A percentile compares a stretch with the other conserved stretches of the same genome.
These are phyloP conservation scores for Fusarium brevicatenulatum DNA, from an alignment of 2,329 filamentous ascomycete species.

Conservation along the genomic window DNA sequence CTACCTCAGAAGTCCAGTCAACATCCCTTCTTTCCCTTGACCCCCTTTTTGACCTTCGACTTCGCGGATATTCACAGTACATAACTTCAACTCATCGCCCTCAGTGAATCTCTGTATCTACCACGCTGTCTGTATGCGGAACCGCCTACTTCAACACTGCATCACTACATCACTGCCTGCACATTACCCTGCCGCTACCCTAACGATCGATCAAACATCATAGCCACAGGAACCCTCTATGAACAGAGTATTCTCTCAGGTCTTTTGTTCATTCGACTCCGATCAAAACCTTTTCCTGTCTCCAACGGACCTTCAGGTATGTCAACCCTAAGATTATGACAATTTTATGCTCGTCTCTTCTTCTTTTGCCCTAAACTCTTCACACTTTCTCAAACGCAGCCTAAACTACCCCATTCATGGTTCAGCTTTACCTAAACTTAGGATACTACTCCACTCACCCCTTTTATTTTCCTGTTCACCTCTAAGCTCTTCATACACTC, in stretches of 20 bases:
- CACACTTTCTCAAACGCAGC: background rate
- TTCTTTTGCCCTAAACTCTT: background rate
- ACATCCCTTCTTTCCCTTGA: background rate
- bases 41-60: fast-evolving
- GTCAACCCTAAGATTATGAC: background rate
- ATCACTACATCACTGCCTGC: background rate
- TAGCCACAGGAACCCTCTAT: background rate
- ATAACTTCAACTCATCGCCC: too few relatives aligned
- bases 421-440: background rate
- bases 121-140: background rate
- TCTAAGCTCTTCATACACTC: background rate
- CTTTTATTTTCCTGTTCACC: background rate
- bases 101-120: background rate
- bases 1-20: background rate
- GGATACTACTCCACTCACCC: background rate
- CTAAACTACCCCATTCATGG: background rate
- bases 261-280: background rate
- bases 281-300: too few relatives aligned
- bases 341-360: background rate
- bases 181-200: too few relatives aligned
- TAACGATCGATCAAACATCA: background rate
- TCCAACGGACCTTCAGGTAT: background rate
- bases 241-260: fast-evolving
- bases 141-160: too few relatives aligned
- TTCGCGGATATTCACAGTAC: background rate